A percentile compares a stretch with the other conserved stretches of the same genome.
Conservation (phyloP, 805 yeast species). For the Zygosaccharomyces siamensis region DNA sequence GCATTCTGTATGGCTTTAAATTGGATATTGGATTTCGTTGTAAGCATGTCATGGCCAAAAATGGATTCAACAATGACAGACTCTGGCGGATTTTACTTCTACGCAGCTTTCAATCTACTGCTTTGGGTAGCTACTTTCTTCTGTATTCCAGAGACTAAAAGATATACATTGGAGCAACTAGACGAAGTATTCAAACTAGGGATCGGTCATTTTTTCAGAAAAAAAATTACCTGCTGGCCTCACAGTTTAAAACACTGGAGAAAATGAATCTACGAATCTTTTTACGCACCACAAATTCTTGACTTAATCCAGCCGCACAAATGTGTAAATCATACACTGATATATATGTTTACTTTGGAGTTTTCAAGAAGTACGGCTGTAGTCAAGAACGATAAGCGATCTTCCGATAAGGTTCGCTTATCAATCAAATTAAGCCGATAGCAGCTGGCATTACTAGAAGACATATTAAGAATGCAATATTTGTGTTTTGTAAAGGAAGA, state of each 20-base stretch:
- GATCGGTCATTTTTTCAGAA: constrained; percentile 13
- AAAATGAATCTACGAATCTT: not conserved
- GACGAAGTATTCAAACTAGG: constrained; percentile 56
- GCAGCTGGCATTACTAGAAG: not conserved
- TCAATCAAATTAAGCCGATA: not conserved
- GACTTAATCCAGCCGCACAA: too few species aligned
- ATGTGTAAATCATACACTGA: not conserved
- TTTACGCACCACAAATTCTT: too few species aligned
- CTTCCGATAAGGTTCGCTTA: not conserved
- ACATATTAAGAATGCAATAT: too few species aligned
- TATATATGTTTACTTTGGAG: not conserved
- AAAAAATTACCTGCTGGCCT: constrained; percentile 2
- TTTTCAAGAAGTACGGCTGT: not conserved
- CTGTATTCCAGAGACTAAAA: constrained; percentile 58
- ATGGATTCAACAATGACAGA: constrained; percentile 42
- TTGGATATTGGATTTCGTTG: constrained; percentile 39
- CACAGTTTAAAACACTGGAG: not conserved
- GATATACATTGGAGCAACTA: constrained; percentile 68
- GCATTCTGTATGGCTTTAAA: constrained; percentile 48
- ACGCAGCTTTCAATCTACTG: constrained; percentile 49
- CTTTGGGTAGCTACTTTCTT: constrained; percentile 45
- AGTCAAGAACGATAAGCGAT: not conserved
- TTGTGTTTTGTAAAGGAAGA: too few species aligned
- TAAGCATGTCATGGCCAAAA: constrained; percentile 55
- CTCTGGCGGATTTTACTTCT: constrained; percentile 48